Conservation (phyloP, 306 rosid genomes). For the Dalbergia cultrata region DNA sequence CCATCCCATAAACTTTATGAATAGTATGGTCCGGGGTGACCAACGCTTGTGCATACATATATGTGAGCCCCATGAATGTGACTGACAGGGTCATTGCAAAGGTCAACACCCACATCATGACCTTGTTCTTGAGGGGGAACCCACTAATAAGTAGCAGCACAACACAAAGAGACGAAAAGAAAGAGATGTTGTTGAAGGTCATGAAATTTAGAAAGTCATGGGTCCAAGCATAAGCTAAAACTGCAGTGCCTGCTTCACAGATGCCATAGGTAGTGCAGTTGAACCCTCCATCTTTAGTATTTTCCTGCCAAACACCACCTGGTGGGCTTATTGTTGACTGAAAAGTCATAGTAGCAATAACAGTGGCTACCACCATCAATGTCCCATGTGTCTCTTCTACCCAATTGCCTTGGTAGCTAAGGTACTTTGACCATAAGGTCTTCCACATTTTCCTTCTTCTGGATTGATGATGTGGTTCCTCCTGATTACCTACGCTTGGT, state of each 20-base stretch:
- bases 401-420: constrained; percentile 31
- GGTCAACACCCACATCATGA: constrained; percentile 36
- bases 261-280: neutral
- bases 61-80: constrained; percentile 21
- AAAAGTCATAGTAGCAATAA: constrained; percentile 46
- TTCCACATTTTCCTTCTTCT: neutral
- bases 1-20: neutral
- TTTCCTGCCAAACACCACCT: constrained; percentile 51
- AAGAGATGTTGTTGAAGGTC: constrained; percentile 31
- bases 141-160: constrained; percentile 45
- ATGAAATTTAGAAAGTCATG: neutral
- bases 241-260: constrained; percentile 48
- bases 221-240: neutral
- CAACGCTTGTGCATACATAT: neutral
- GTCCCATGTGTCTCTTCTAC: constrained; percentile 33
- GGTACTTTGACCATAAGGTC: neutral
- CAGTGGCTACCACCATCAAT: constrained; percentile 47
- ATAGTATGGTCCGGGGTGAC: constrained; percentile 8
- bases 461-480: neutral
- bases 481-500: neutral
- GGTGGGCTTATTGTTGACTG: constrained; percentile 45
- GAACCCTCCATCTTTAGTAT: neutral
- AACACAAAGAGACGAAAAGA: constrained; percentile 47
- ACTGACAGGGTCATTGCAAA: constrained; percentile 27
- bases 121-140: constrained; percentile 43